A percentile compares a stretch with the other conserved stretches of the same genome.
phyloP scores from a whole-genome alignment of 139 green algal species.

The Chlamydomonas sp. region DNA sequence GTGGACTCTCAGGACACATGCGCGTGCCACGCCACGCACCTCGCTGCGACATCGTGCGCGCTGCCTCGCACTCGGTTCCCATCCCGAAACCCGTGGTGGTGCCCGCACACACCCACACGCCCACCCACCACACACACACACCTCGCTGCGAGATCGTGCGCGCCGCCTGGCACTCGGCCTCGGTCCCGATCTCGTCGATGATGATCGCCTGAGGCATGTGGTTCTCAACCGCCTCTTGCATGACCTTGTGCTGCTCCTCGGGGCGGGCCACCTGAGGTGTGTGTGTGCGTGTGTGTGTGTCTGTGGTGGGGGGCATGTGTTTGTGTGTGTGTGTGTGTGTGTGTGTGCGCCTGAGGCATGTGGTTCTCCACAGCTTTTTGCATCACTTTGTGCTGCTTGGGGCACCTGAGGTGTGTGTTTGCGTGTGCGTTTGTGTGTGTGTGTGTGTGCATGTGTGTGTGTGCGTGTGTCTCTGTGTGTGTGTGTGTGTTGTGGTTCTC shows the following conservation, averaged over 20 bases:
- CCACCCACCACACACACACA: not conserved
- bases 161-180: conserved; percentile 86
- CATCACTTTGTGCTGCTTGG: conserved; percentile 69
- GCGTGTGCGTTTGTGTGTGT: no score
- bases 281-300: no score
- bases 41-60: conserved; percentile 92
- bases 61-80: conserved; percentile 86
- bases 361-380: conserved; percentile 79
- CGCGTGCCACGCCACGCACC: conserved; percentile 3
- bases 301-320: no score
- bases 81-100: no score
- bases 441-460: no score
- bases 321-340: no score
- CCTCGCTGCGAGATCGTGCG: conserved; percentile 90
- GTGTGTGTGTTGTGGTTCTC: no score
- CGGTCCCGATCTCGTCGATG: conserved; percentile 95
- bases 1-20: not conserved
- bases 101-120: not conserved
- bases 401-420: conserved; percentile 33
- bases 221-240: conserved; percentile 83
- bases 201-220: conserved; percentile 70
- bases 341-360: conserved; percentile 67
- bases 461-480: no score
- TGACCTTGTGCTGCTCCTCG: conserved; percentile 66
- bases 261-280: conserved; percentile 37